Conservation (phyloP, 768 basidiomycete species). For the Naganishia onofrii region DNA sequence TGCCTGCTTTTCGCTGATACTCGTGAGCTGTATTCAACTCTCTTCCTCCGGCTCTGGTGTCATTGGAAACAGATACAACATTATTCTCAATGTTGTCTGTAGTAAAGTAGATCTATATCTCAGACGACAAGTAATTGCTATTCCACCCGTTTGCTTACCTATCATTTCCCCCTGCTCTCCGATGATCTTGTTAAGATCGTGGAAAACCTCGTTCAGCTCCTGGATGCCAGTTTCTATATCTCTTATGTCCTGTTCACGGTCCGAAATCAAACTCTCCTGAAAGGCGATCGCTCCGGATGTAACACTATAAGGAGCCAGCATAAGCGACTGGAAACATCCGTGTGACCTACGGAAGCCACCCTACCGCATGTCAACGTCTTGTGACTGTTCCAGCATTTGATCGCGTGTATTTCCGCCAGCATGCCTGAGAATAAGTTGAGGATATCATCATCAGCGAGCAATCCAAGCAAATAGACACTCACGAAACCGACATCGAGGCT, state of each 20-base stretch:
- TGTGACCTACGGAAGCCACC: background rate
- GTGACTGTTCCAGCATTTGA: background rate
- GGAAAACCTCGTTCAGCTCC: slow-evolving; percentile 92
- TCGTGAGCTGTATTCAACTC: slow-evolving; percentile 86
- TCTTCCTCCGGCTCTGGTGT: slow-evolving; percentile 76
- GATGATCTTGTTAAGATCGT: slow-evolving; percentile 89
- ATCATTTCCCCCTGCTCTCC: slow-evolving; percentile 92
- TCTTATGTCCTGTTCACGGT: slow-evolving; percentile 88
- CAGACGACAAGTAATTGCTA: background rate
- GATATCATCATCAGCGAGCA: background rate
- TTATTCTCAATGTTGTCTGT: slow-evolving; percentile 94
- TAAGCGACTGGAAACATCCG: background rate
- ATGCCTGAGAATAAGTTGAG: background rate
- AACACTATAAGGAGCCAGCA: background rate
- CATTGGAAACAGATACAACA: slow-evolving; percentile 76
- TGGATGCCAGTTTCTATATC: slow-evolving; percentile 97
- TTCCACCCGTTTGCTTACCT: slow-evolving; percentile 58
- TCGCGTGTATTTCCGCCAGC: background rate
- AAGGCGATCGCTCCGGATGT: slow-evolving; percentile 70
- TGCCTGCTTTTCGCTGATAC: slow-evolving; percentile 90
- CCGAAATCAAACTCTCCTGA: slow-evolving; percentile 90
- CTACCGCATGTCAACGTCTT: background rate
- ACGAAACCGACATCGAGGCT: background rate
- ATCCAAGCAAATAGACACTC: background rate
- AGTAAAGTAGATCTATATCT: background rate